phyloP scores from a whole-genome alignment of 2,329 filamentous ascomycete genomes.

The Hysterium pulicare region DNA sequence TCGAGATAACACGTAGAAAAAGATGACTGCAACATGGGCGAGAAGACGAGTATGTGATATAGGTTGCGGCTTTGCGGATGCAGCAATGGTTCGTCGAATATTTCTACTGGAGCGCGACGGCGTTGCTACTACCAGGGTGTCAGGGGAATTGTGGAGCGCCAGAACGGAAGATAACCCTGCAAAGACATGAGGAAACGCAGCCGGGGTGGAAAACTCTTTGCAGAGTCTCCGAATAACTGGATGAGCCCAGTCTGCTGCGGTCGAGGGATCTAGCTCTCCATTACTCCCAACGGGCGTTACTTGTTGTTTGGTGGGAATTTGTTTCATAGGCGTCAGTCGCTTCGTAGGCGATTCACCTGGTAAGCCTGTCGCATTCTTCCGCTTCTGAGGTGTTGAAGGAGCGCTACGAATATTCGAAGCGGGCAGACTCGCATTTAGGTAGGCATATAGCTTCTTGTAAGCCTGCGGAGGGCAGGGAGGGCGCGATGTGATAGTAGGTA shows the following conservation, averaged over 20 bases:
- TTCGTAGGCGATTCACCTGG: constrained; percentile 18
- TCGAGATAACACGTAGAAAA: constrained; percentile 57
- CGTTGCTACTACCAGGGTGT: constrained; percentile 1
- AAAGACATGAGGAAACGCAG: constrained; percentile 68
- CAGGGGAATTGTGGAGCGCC: constrained; percentile 22
- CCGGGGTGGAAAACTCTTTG: constrained; percentile 57
- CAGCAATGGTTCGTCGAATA: constrained; percentile 43
- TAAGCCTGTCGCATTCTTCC: constrained; percentile 31
- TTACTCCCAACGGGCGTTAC: constrained; percentile 6
- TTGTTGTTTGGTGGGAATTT: constrained; percentile 21
- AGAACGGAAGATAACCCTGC: constrained; percentile 64
- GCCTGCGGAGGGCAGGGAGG: constrained; percentile 43
- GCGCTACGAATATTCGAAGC: constrained; percentile 26
- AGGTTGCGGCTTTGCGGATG: constrained; percentile 6
- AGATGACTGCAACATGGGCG: constrained; percentile 58
- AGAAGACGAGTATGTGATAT: constrained; percentile 20
- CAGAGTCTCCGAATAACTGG: constrained; percentile 65
- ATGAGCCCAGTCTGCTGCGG: constrained; percentile 58
- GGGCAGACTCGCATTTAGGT: constrained; percentile 71
- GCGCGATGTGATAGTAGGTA: constrained; percentile 31
- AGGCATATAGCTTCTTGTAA: constrained; percentile 79
- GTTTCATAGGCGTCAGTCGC: constrained; percentile 18
- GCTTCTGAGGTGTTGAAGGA: constrained; percentile 22
- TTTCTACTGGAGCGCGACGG: constrained; percentile 40
- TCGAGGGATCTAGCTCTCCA: constrained; percentile 12